Evolutionary conservation across 257 asterid species (phyloP).

Genomic region (Nicotiana tomentosiformis): DNA sequence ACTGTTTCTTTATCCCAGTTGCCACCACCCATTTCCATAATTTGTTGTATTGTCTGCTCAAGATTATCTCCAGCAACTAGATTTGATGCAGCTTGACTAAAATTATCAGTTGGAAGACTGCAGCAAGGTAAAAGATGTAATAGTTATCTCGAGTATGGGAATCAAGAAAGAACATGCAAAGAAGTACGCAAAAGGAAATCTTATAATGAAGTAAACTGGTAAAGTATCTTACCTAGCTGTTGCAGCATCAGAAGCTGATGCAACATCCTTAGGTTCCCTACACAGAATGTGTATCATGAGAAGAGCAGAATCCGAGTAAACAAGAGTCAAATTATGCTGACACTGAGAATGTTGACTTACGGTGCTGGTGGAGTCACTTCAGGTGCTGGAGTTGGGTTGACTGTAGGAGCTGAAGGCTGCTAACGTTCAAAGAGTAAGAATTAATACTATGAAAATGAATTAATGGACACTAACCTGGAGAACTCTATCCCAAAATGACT

Average conservation of each 20-base stretch:
- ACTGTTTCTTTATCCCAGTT: slow-evolving; percentile 78
- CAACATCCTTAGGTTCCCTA: slow-evolving; percentile 39
- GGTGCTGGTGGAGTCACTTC: slow-evolving; percentile 38
- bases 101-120: slow-evolving; percentile 36
- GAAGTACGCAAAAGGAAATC: not conserved
- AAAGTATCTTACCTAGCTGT: slow-evolving; percentile 32
- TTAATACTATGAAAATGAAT: too few relatives aligned
- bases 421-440: not conserved
- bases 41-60: slow-evolving; percentile 63
- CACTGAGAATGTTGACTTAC: slow-evolving; percentile 35
- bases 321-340: not conserved
- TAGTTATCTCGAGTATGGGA: not conserved
- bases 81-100: slow-evolving; percentile 47
- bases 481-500: not conserved
- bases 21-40: slow-evolving; percentile 89
- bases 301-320: not conserved
- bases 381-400: slow-evolving; percentile 36
- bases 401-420: slow-evolving; percentile 51
- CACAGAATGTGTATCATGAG: slow-evolving; percentile 17
- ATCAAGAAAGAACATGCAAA: not conserved
- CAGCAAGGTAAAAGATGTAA: slow-evolving; percentile 17
- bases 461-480: not conserved
- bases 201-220: not conserved
- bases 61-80: slow-evolving; percentile 44
- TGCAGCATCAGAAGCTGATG: slow-evolving; percentile 38